Conservation (phyloP, 495 filamentous ascomycete species). For the Neurospora pannonica region DNA sequence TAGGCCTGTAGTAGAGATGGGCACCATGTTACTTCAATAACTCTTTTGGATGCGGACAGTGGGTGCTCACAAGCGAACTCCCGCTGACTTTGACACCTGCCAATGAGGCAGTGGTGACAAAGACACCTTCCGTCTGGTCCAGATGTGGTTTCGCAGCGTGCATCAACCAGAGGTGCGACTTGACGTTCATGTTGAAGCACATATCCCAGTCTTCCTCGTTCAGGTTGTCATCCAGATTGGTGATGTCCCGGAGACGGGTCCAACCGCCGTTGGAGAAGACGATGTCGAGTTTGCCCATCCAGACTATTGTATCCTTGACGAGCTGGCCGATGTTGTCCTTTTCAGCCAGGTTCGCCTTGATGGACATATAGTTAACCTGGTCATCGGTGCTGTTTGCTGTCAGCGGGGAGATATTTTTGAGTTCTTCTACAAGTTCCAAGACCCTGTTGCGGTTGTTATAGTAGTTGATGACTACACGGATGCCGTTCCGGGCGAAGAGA, state of each 20-base stretch:
- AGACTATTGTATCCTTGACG: constrained; percentile 29
- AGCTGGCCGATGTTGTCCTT: constrained; percentile 33
- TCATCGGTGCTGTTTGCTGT: neutral
- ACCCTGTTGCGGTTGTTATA: constrained; percentile 35
- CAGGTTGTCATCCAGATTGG: constrained; percentile 44
- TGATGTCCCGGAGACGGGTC: constrained; percentile 42
- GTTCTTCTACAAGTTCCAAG: constrained; percentile 32
- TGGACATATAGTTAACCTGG: neutral
- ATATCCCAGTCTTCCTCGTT: constrained; percentile 48
- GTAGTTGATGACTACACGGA: constrained; percentile 47
- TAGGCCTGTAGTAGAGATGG: constrained; percentile 26
- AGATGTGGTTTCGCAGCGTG: constrained; percentile 38
- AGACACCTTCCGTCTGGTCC: constrained; percentile 39
- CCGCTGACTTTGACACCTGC: constrained; percentile 45
- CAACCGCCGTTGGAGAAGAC: constrained; percentile 50
- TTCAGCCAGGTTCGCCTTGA: constrained; percentile 39
- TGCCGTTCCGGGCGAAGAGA: constrained; percentile 37
- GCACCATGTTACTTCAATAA: neutral
- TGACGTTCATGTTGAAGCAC: constrained; percentile 50
- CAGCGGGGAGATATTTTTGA: constrained; percentile 19
- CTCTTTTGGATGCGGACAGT: neutral
- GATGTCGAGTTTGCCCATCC: constrained; percentile 43
- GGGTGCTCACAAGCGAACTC: constrained; percentile 32
- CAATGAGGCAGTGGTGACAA: constrained; percentile 43
- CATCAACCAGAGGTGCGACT: constrained; percentile 47